Conservation (phyloP, 2,329 filamentous ascomycete species). For the Pseudogymnoascus sp. region DNA sequence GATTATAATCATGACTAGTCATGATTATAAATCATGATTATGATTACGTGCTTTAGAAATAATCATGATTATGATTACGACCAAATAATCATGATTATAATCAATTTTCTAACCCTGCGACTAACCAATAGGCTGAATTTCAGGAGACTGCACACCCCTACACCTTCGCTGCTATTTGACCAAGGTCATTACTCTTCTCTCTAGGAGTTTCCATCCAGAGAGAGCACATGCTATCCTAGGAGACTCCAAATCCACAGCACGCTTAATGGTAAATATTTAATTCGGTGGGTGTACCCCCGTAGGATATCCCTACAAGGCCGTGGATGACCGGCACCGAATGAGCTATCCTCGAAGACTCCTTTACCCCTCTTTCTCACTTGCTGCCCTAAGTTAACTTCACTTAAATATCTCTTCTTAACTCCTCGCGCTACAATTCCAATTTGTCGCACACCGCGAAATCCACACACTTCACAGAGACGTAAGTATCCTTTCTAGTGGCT, state of each 20-base stretch:
- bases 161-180: background rate
- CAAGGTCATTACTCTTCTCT: background rate
- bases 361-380: background rate
- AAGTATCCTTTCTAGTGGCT: background rate
- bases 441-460: background rate
- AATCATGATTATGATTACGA: too few relatives aligned
- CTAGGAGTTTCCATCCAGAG: background rate
- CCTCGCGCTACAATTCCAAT: background rate
- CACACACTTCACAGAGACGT: background rate
- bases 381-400: background rate
- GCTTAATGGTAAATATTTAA: background rate
- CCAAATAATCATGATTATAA: too few relatives aligned
- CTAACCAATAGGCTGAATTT: background rate
- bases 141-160: background rate
- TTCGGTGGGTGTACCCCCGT: background rate
- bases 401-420: background rate
- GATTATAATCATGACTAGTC: too few relatives aligned
- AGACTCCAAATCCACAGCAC: background rate
- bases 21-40: too few relatives aligned
- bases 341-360: background rate
- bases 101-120: too few relatives aligned
- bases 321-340: background rate
- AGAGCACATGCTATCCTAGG: background rate
- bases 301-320: background rate
- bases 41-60: too few relatives aligned